A percentile compares a stretch with the other conserved stretches of the same genome.
phyloP scores from a whole-genome alignment of 177 flowering plant genomes.

The Vitis hybrid region DNA sequence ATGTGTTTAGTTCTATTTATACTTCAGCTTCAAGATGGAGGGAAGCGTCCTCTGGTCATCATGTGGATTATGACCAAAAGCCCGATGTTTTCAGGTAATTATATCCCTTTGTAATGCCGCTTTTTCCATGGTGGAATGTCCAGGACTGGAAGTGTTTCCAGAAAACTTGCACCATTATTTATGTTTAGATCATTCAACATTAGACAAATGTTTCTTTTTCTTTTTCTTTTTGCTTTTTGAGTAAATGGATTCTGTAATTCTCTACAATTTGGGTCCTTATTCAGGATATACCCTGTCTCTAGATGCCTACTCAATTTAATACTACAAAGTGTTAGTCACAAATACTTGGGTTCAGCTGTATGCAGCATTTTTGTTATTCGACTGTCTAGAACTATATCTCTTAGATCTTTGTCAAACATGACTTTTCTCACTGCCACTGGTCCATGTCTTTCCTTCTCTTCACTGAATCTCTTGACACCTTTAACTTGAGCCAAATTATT shows the following conservation, averaged over 20 bases:
- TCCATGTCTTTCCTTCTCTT: too few species aligned
- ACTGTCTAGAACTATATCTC: too few species aligned
- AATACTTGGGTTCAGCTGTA: too few species aligned
- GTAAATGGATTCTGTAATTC: background rate
- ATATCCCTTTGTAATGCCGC: background rate
- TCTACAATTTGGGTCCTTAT: too few species aligned
- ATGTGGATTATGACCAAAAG: slow-evolving; percentile 47
- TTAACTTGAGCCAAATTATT: too few species aligned
- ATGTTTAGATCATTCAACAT: background rate
- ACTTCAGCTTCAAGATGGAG: slow-evolving; percentile 42
- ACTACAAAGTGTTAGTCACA: too few species aligned
- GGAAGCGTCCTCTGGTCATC: slow-evolving; percentile 34
- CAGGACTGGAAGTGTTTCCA: background rate
- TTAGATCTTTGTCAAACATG: too few species aligned
- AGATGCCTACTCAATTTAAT: too few species aligned
- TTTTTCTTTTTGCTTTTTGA: background rate
- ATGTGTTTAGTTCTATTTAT: background rate
- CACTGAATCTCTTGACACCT: too few species aligned
- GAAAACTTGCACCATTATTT: background rate
- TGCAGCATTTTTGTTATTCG: too few species aligned
- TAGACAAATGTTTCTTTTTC: background rate
- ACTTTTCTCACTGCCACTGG: too few species aligned
- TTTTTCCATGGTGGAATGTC: background rate
- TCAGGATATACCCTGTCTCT: too few species aligned
- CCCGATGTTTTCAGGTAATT: slow-evolving; percentile 46